A percentile compares a stretch with the other conserved stretches of the same genome.
These are phyloP conservation scores for Vaccinium darrowii DNA, from an alignment of 148 eudicot species.

Conservation along the genomic window DNA sequence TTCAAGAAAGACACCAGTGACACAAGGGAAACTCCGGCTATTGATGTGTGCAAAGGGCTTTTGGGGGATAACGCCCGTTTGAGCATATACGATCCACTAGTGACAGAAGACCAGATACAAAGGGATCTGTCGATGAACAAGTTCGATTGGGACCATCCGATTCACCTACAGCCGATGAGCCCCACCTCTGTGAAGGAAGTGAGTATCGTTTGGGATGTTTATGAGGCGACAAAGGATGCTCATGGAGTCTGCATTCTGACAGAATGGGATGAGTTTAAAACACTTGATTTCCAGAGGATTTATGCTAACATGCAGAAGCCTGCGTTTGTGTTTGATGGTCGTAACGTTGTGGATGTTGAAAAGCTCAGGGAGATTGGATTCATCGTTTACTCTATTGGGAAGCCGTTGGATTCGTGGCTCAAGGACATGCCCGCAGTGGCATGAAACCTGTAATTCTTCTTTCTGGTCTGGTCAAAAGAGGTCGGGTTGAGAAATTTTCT, in stretches of 20 bases:
- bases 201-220: constrained; percentile 36
- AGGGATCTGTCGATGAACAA: constrained; percentile 54
- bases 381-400: constrained; percentile 61
- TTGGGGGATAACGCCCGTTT: constrained; percentile 46
- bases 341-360: constrained; percentile 50
- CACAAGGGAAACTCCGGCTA: constrained; percentile 63
- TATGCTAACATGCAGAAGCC: constrained; percentile 56
- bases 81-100: constrained; percentile 62
- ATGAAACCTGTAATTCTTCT: constrained; percentile 6
- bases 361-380: constrained; percentile 57
- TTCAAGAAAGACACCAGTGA: constrained; percentile 67
- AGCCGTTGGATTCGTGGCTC: constrained; percentile 67
- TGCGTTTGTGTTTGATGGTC: constrained; percentile 65
- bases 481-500: not conserved
- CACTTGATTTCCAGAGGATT: constrained; percentile 48
- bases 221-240: constrained; percentile 53
- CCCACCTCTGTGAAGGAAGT: constrained; percentile 33
- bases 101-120: constrained; percentile 53
- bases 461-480: not conserved
- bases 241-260: constrained; percentile 57
- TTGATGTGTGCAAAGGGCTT: constrained; percentile 58
- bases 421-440: constrained; percentile 62
- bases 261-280: constrained; percentile 66
- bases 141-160: constrained; percentile 64
- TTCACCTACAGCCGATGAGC: constrained; percentile 49